These are phyloP conservation scores for Medicago truncatula DNA, from an alignment of 306 rosid genomes.

Conservation along the genomic window DNA sequence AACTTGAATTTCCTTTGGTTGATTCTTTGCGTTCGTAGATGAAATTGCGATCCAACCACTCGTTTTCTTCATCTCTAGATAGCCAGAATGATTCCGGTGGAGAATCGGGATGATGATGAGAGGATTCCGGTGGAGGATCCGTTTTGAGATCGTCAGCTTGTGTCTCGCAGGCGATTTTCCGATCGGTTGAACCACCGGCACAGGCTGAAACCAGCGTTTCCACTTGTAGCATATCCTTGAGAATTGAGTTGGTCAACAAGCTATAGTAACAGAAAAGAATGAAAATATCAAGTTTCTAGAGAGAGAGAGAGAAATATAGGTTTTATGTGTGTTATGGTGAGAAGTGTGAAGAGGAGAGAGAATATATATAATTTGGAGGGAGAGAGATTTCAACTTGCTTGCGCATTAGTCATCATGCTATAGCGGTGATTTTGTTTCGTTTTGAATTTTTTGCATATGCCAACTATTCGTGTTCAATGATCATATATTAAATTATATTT, in stretches of 20 bases:
- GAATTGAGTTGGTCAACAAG: neutral
- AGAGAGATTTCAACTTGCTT: constrained; percentile 47
- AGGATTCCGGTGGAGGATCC: constrained; percentile 48
- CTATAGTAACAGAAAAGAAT: neutral
- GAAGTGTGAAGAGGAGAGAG: constrained; percentile 9
- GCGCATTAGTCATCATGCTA: neutral
- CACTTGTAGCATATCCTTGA: constrained; percentile 73
- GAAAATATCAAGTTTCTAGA: neutral
- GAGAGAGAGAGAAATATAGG: neutral
- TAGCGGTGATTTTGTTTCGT: constrained; percentile 23
- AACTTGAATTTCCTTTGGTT: constrained; percentile 63
- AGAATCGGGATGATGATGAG: constrained; percentile 59
- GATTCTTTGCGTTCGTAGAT: constrained; percentile 86
- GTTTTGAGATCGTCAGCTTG: constrained; percentile 49
- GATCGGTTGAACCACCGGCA: constrained; percentile 76
- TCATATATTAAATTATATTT: neutral
- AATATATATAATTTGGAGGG: constrained; percentile 46
- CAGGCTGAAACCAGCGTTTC: constrained; percentile 87
- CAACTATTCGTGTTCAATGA: constrained; percentile 26
- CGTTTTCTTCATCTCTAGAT: constrained; percentile 77
- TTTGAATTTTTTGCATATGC: constrained; percentile 10
- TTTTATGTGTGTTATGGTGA: neutral
- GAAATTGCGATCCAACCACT: constrained; percentile 87
- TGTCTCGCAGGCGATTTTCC: constrained; percentile 81
- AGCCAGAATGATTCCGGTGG: constrained; percentile 94